These are phyloP conservation scores for Straminergon stramineum DNA, from an alignment of 225 moss, liverwort and hornwort species.

Conservation along the genomic window DNA sequence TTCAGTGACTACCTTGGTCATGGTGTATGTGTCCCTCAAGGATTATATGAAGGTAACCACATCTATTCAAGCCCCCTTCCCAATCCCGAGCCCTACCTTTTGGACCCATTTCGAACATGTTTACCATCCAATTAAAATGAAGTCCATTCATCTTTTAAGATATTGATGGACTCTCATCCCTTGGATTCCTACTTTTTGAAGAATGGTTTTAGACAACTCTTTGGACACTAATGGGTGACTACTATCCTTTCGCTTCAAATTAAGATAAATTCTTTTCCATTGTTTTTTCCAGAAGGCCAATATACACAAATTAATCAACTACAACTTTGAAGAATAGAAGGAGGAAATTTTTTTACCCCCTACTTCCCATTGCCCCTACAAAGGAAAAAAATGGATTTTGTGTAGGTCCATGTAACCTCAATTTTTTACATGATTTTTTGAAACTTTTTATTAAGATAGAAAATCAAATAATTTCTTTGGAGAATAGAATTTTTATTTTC, in stretches of 20 bases:
- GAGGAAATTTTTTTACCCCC: too few relatives aligned
- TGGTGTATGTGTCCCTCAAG: fast-evolving
- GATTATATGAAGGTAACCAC: fast-evolving
- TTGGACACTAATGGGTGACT: neutral
- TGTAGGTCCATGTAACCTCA: too few relatives aligned
- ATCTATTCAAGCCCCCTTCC: fast-evolving
- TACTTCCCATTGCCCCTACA: too few relatives aligned
- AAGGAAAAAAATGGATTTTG: too few relatives aligned
- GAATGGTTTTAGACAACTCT: neutral
- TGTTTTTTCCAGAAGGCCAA: neutral
- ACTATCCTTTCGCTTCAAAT: neutral
- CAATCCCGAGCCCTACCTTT: neutral
- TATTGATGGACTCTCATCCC: neutral
- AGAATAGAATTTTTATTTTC: too few relatives aligned
- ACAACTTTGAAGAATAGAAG: neutral
- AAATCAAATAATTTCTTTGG: too few relatives aligned
- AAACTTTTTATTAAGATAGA: too few relatives aligned
- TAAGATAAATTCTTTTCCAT: too few relatives aligned
- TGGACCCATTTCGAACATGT: fast-evolving
- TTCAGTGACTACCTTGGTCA: neutral
- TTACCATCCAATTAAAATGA: neutral
- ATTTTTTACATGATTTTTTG: too few relatives aligned
- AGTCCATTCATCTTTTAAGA: neutral
- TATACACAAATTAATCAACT: neutral
- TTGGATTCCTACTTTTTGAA: neutral